A percentile compares a stretch with the other conserved stretches of the same genome.
These are phyloP conservation scores for Clathrospora elynae DNA, from an alignment of 2,329 filamentous ascomycete genomes.

Conservation along the genomic window DNA sequence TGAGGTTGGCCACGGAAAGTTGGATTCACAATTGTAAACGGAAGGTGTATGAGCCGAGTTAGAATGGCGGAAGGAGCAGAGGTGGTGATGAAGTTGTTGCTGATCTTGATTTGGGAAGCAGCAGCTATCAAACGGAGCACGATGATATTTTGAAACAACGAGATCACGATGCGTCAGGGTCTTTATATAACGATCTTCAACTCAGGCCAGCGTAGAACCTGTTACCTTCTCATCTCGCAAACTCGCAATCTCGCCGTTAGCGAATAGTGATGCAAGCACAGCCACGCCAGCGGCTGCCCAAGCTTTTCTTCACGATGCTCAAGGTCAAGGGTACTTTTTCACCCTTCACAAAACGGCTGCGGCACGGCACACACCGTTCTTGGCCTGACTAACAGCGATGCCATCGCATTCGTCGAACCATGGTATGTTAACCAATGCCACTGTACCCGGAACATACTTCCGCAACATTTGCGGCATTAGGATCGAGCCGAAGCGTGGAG, in stretches of 20 bases:
- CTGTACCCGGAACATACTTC: constrained; percentile 13
- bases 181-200: constrained; percentile 20
- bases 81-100: constrained; percentile 1
- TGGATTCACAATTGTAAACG: neutral
- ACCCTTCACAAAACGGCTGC: constrained; percentile 1
- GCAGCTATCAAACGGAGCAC: constrained; percentile 6
- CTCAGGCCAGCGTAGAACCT: constrained; percentile 5
- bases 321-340: constrained; percentile 6
- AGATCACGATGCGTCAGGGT: constrained; percentile 2
- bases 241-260: constrained; percentile 15
- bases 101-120: constrained; percentile 8
- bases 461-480: constrained; percentile 10
- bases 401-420: constrained; percentile 8
- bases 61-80: constrained; percentile 3
- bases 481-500: constrained; percentile 13
- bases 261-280: constrained; percentile 21
- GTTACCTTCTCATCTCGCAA: constrained; percentile 19
- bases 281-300: constrained; percentile 12
- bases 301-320: constrained; percentile 8
- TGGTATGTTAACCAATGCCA: constrained; percentile 3
- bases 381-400: constrained; percentile 4
- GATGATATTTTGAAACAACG: constrained; percentile 26
- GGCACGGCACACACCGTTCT: constrained; percentile 1
- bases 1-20: neutral
- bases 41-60: no score